These are phyloP conservation scores for Aspergillus uvarum DNA, from an alignment of 2,329 filamentous ascomycete genomes.

Conservation along the genomic window DNA sequence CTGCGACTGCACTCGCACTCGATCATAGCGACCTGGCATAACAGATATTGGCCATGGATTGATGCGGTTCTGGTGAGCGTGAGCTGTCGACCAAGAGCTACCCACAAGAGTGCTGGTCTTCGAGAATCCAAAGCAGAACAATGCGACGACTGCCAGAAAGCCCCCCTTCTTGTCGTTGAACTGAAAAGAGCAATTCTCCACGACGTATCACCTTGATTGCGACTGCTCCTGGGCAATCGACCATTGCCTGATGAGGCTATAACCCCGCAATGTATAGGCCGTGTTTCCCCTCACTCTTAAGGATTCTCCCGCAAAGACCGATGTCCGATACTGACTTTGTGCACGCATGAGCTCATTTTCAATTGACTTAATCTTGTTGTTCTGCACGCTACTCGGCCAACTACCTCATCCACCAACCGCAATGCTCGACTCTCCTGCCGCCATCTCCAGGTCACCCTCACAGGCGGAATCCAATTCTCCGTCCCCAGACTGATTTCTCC, in stretches of 20 bases:
- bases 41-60: too few species aligned
- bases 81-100: background rate
- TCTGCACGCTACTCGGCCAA: background rate
- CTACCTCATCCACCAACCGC: background rate
- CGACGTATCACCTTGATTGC: background rate
- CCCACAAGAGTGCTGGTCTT: background rate
- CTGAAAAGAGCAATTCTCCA: background rate
- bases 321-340: background rate
- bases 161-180: background rate
- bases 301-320: background rate
- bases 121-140: background rate
- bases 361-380: background rate
- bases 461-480: constrained; percentile 25
- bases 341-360: background rate
- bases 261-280: background rate
- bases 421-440: background rate
- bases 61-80: background rate
- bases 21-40: too few species aligned
- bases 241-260: background rate
- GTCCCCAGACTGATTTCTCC: constrained; percentile 22
- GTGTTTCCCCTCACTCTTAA: background rate
- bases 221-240: background rate
- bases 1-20: background rate
- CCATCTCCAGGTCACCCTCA: constrained; percentile 1
- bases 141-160: background rate